Evolutionary conservation across 2,329 filamentous ascomycete species (phyloP).

Genomic region (Myriosclerotinia duriaeana): DNA sequence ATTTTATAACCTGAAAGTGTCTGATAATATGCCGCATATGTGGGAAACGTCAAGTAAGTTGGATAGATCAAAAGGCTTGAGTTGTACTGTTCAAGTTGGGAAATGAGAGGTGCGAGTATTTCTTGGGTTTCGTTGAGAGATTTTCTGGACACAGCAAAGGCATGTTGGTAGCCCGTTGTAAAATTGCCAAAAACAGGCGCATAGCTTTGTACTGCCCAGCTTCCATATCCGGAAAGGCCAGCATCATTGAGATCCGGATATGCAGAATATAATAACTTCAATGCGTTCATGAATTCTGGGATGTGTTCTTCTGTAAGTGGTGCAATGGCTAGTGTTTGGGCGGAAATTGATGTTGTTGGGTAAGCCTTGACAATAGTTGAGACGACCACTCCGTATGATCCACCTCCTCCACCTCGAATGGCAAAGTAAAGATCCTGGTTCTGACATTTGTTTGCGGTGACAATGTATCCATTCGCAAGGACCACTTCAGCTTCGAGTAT

Average conservation of each 20-base stretch:
- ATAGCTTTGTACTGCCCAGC: constrained; percentile 38
- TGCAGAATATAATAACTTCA: constrained; percentile 39
- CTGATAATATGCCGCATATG: constrained; percentile 40
- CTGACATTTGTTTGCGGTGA: constrained; percentile 34
- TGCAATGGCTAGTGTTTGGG: constrained; percentile 34
- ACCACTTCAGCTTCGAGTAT: constrained; percentile 43
- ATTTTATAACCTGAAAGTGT: constrained; percentile 30
- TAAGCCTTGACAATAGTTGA: constrained; percentile 46
- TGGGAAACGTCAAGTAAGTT: constrained; percentile 29
- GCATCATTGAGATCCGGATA: constrained; percentile 40
- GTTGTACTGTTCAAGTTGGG: constrained; percentile 12
- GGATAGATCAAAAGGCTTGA: constrained; percentile 26
- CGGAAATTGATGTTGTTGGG: constrained; percentile 40
- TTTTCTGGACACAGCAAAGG: constrained; percentile 39
- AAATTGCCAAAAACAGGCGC: constrained; percentile 33
- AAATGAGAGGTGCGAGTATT: constrained; percentile 18
- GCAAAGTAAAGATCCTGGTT: constrained; percentile 42
- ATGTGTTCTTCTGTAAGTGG: constrained; percentile 36
- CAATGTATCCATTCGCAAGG: constrained; percentile 30
- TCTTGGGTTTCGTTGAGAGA: constrained; percentile 31
- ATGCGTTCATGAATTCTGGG: constrained; percentile 34
- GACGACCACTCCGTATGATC: constrained; percentile 42
- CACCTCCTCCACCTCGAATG: constrained; percentile 41
- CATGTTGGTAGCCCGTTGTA: constrained; percentile 38
- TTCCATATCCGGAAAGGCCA: constrained; percentile 37